phyloP scores from a whole-genome alignment of 257 asterid genomes.

The Solanum chmielewskii region DNA sequence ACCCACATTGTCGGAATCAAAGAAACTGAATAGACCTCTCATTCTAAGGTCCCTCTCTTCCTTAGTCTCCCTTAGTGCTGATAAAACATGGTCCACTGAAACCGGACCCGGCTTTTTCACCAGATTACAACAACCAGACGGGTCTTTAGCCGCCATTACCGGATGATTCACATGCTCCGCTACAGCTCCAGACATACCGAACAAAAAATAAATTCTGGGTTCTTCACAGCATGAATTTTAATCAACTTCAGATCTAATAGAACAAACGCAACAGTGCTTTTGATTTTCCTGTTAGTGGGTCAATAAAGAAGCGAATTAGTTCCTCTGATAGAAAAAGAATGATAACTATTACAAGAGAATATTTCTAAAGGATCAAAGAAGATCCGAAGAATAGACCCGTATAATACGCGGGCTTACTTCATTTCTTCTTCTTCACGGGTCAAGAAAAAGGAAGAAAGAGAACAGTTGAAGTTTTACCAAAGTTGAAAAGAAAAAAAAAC shows the following conservation, averaged over 20 bases:
- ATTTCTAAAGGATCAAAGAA: conserved; percentile 11
- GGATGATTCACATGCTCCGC: conserved; percentile 39
- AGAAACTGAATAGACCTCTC: conserved; percentile 58
- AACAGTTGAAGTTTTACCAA: background rate
- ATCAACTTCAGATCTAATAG: conserved; percentile 19
- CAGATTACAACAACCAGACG: conserved; percentile 69
- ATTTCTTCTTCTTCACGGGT: conserved; percentile 8
- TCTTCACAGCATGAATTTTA: conserved; percentile 2
- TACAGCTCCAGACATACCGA: conserved; percentile 32
- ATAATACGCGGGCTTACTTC: conserved; percentile 1
- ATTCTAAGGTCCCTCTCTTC: conserved; percentile 81
- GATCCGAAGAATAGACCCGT: conserved; percentile 35
- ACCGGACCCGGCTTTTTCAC: conserved; percentile 77
- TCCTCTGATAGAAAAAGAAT: background rate
- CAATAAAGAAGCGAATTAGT: background rate
- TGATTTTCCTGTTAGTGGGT: background rate
- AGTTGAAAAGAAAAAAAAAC: background rate
- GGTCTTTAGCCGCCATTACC: conserved; percentile 32
- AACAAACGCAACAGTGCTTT: background rate
- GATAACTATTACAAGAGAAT: conserved; percentile 3
- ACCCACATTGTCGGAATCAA: conserved; percentile 62
- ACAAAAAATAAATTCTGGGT: background rate
- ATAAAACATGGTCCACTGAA: conserved; percentile 74
- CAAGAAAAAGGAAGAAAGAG: background rate
- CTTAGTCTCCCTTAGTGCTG: conserved; percentile 73